Conservation (phyloP, 73 alveolate species). For the Diophrys sp. region DNA sequence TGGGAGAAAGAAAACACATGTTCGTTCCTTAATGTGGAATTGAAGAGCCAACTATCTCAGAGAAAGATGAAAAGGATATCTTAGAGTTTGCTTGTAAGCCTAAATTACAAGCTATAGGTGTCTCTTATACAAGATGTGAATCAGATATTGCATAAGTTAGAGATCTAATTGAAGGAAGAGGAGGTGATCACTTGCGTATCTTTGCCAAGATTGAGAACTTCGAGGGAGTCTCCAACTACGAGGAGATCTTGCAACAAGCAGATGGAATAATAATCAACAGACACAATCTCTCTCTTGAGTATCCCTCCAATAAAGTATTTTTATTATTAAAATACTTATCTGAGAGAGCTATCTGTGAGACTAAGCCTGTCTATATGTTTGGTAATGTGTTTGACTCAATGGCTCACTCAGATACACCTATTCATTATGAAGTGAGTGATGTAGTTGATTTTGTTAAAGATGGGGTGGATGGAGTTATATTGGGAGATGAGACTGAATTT, state of each 20-base stretch:
- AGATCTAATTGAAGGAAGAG: constrained; percentile 8
- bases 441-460: constrained; percentile 9
- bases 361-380: constrained; percentile 13
- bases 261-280: constrained; percentile 22
- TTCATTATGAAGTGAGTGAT: constrained; percentile 19
- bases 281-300: constrained; percentile 13
- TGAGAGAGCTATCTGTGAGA: constrained; percentile 10
- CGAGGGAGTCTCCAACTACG: constrained; percentile 19
- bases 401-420: constrained; percentile 1
- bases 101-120: constrained; percentile 2
- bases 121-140: constrained; percentile 4
- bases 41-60: constrained; percentile 6
- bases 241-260: constrained; percentile 9
- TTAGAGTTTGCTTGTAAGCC: constrained; percentile 8
- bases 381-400: constrained; percentile 18
- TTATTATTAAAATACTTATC: constrained; percentile 14
- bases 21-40: constrained; percentile 11
- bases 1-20: constrained; percentile 9
- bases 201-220: constrained; percentile 18
- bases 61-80: constrained; percentile 21
- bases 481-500: constrained; percentile 16
- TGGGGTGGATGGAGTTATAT: constrained; percentile 26
- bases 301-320: constrained; percentile 14
- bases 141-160: constrained; percentile 10
- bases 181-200: constrained; percentile 2